Evolutionary conservation across 805 yeast genomes (phyloP).

Genomic region (Suhomyces sp.): DNA sequence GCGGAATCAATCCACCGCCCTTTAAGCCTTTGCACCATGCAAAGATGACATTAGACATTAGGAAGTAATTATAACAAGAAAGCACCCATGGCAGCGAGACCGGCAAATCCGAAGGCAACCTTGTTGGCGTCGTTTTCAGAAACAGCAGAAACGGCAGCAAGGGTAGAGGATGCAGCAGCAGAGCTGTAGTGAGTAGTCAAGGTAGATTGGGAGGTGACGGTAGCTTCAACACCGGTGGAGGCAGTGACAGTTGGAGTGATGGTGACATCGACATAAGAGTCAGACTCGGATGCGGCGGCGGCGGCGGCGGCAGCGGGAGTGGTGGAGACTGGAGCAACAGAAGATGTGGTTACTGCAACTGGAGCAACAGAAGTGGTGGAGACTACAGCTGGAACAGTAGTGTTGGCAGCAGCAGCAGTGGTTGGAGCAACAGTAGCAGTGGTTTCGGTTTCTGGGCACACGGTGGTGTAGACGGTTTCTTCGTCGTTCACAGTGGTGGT

Average conservation of each 20-base stretch:
- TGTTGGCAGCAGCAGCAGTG: constrained; percentile 5
- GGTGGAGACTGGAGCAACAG: constrained; percentile 9
- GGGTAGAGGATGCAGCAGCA: constrained; percentile 9
- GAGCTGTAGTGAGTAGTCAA: constrained; percentile 29
- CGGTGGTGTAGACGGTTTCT: constrained; percentile 18
- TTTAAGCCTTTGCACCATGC: neutral
- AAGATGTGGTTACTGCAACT: constrained; percentile 4
- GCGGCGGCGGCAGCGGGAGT: constrained; percentile 7
- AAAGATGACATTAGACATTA: neutral
- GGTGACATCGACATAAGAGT: constrained; percentile 47
- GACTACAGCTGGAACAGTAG: constrained; percentile 8
- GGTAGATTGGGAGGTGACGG: constrained; percentile 33
- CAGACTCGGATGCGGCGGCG: constrained; percentile 21
- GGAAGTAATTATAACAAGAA: constrained; percentile 26
- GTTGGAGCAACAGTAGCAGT: constrained; percentile 3
- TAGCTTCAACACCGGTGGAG: constrained; percentile 46
- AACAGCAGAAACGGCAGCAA: constrained; percentile 19
- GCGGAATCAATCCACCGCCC: neutral
- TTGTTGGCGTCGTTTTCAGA: constrained; percentile 28
- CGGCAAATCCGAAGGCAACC: constrained; percentile 34
- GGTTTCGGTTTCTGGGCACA: constrained; percentile 11
- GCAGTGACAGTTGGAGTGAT: constrained; percentile 47
- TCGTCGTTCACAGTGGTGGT: constrained; percentile 5
- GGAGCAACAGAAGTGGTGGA: constrained; percentile 5
- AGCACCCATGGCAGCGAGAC: constrained; percentile 42